Base-by-base conservation (phyloP, 139 green algal genomes). In the Chlamydomonas asymmetrica region DNA sequence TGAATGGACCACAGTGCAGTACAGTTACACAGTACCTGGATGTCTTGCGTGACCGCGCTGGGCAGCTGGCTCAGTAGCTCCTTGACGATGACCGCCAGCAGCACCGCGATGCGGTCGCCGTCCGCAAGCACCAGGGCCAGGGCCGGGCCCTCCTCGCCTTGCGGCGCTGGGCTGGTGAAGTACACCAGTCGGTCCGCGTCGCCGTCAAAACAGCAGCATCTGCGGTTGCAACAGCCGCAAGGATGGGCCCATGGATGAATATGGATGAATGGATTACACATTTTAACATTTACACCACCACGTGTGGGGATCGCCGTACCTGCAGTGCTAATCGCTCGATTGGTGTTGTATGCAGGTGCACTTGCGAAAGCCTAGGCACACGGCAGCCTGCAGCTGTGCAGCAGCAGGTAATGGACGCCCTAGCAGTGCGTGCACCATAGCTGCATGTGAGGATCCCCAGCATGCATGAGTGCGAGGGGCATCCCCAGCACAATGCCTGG, bases 101-200 rank as follows among this genome's bases (percentile, higher is more conserved):
- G 90, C 4, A 83, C 79, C 0, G 96, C 91, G 56, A 99, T 97
- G 60, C 91, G 89, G 86, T 99, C 96, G 8, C 97, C 97, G 73
- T 99, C 97, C 35, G 97, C 76, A 61, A 99, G 87, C 32, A 31
- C 65, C 56, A 27, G 40, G 22, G n/a, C 38, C 40, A 38, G 8
- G 49, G 67, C 35, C 64, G 64, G 25, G 39, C 25, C 22, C 39
- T n/a, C 6, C 18, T 10, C 38, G 40, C 64, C 65, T 25, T 9
- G 45, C 63, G 13, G 22, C 61, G 72, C 40, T 0, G 57, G 77
- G 29, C 73, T 84, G n/a, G n/a, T n/a, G 69, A 98, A 98, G 87
- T 95, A 99, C 9, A 99, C 92, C n/a, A 98, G 65, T 0, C 96
- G 87, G 82, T 99, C 96, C 4, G 93, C 93, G 83, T 99, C 96